A percentile compares a stretch with the other conserved stretches of the same genome.
These are phyloP conservation scores for Leccinum pseudoinsigne DNA, from an alignment of 1,284 basidiomycete genomes.

Conservation along the genomic window DNA sequence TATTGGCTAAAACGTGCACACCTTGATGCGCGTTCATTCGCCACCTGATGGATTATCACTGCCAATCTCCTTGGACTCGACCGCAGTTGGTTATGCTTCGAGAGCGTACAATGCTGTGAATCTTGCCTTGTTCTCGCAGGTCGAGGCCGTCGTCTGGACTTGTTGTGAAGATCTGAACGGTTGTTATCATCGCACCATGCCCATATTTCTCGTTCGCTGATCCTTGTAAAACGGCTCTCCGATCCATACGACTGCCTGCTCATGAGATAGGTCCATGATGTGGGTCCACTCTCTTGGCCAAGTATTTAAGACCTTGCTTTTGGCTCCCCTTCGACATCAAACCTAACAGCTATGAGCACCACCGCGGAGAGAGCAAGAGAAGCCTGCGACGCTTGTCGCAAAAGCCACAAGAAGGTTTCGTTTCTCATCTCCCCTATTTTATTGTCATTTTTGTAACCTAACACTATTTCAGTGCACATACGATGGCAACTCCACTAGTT, in stretches of 20 bases:
- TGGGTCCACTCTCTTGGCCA: slow-evolving; percentile 6
- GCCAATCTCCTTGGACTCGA: slow-evolving; percentile 12
- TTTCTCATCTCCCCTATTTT: background rate
- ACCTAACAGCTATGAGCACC: slow-evolving; percentile 22
- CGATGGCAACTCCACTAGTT: slow-evolving; percentile 15
- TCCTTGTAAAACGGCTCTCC: slow-evolving; percentile 10
- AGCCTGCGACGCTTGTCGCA: slow-evolving; percentile 31
- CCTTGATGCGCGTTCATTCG: slow-evolving; percentile 9
- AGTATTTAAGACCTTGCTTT: slow-evolving; percentile 27
- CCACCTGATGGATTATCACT: slow-evolving; percentile 6
- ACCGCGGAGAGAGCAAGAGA: slow-evolving; percentile 28
- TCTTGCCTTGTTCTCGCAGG: slow-evolving; percentile 6
- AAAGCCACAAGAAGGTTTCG: slow-evolving; percentile 33
- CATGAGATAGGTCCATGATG: slow-evolving; percentile 5
- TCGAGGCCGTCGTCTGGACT: slow-evolving; percentile 7
- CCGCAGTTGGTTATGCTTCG: slow-evolving; percentile 2
- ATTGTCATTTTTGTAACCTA: background rate
- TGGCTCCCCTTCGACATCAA: slow-evolving; percentile 3
- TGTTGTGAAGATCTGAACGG: slow-evolving; percentile 22
- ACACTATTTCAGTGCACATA: slow-evolving; percentile 20
- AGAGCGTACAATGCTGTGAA: slow-evolving; percentile 7
- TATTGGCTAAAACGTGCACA: slow-evolving; percentile 25
- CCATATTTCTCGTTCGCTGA: slow-evolving; percentile 11
- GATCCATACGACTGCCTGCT: slow-evolving; percentile 11
- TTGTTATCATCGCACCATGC: slow-evolving; percentile 7